Evolutionary conservation across 2,329 filamentous ascomycete species (phyloP).

Genomic region (Calonectria henricotiae): DNA sequence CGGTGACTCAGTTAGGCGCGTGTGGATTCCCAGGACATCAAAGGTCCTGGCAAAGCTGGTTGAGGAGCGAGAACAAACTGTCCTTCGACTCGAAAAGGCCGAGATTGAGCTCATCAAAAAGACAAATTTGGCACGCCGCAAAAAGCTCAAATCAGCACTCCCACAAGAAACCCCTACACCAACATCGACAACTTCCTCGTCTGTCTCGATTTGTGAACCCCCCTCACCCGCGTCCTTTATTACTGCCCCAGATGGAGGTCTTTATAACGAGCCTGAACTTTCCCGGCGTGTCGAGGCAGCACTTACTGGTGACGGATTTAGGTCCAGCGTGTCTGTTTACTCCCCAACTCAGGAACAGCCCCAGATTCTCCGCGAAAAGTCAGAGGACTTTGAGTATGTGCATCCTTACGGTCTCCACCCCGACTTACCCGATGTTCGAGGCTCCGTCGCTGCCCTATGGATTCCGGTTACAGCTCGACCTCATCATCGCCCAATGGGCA

Average conservation of each 20-base stretch:
- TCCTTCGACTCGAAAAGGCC: conserved; percentile 87
- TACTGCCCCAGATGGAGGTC: conserved; percentile 37
- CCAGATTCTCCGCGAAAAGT: conserved; percentile 44
- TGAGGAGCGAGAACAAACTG: conserved; percentile 84
- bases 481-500: conserved; percentile 77
- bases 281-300: conserved; percentile 31
- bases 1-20: conserved; percentile 83
- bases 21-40: conserved; percentile 88
- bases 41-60: conserved; percentile 86
- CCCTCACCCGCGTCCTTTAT: conserved; percentile 41
- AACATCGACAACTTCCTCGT: conserved; percentile 22
- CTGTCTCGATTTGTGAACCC: conserved; percentile 36
- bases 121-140: conserved; percentile 81
- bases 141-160: conserved; percentile 56
- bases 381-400: conserved; percentile 56
- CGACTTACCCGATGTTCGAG: conserved; percentile 60
- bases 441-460: conserved; percentile 80
- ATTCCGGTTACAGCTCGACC: conserved; percentile 82
- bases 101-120: conserved; percentile 89
- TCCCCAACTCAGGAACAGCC: conserved; percentile 28
- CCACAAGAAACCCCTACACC: background rate
- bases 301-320: conserved; percentile 33
- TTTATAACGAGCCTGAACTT: conserved; percentile 19
- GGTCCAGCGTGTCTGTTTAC: conserved; percentile 39
- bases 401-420: conserved; percentile 59